phyloP scores from a whole-genome alignment of 202 grass and related monocot genomes.

The Carex sylvatica region DNA sequence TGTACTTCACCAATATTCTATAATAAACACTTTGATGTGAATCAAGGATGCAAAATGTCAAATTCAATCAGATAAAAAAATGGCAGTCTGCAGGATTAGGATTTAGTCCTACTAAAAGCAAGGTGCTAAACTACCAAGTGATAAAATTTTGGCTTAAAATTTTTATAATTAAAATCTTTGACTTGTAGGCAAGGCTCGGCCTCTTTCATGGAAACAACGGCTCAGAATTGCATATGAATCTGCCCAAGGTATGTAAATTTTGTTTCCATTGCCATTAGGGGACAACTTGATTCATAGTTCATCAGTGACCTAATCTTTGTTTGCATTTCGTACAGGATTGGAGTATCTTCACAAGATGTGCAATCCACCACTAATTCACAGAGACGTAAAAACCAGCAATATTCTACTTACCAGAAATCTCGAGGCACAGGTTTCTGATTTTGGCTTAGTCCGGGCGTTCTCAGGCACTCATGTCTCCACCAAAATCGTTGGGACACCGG shows the following conservation, averaged over 20 bases:
- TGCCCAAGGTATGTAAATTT: slow-evolving; percentile 35
- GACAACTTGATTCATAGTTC: not conserved
- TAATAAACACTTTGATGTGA: not conserved
- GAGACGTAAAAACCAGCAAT: slow-evolving; percentile 36
- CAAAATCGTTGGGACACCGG: slow-evolving; percentile 6
- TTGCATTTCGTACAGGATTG: not conserved
- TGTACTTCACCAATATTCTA: not conserved
- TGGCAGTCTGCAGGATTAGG: too few relatives aligned
- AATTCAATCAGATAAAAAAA: not conserved
- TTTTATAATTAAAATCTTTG: not conserved
- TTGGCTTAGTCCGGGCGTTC: slow-evolving; percentile 29
- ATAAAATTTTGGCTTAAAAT: not conserved
- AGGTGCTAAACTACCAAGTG: not conserved
- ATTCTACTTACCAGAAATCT: slow-evolving; percentile 34
- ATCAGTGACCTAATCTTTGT: not conserved
- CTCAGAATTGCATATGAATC: slow-evolving; percentile 36
- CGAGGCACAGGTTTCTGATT: slow-evolving; percentile 39
- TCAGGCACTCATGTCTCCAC: slow-evolving; percentile 8
- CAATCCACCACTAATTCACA: slow-evolving; percentile 32
- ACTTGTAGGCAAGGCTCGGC: not conserved
- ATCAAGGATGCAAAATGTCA: not conserved
- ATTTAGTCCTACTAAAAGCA: not conserved
- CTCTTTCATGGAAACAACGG: slow-evolving; percentile 28
- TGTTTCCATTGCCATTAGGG: not conserved
- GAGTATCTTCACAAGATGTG: slow-evolving; percentile 28